These are phyloP conservation scores for Diplotaxis tenuifolia DNA, from an alignment of 345 rosid genomes.

Conservation along the genomic window DNA sequence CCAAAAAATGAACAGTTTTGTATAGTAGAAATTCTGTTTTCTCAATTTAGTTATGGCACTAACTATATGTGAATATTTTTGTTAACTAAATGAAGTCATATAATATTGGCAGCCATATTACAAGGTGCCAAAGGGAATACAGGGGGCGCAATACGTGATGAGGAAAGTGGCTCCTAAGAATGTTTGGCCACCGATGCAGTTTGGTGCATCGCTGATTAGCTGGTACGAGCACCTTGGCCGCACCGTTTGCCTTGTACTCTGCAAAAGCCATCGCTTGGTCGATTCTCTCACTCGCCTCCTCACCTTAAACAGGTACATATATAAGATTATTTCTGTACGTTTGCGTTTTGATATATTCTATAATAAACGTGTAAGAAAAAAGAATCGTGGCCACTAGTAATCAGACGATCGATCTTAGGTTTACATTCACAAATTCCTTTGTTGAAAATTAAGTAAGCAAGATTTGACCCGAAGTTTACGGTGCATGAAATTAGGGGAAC, in stretches of 20 bases:
- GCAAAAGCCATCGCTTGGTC: conserved; percentile 78
- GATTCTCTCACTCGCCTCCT: conserved; percentile 69
- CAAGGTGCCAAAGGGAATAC: conserved; percentile 72
- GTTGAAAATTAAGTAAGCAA: background rate
- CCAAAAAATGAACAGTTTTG: background rate
- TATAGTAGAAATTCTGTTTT: background rate
- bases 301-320: conserved; percentile 68
- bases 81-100: background rate
- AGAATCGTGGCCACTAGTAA: background rate
- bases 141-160: conserved; percentile 73
- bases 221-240: conserved; percentile 93
- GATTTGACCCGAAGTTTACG: background rate
- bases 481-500: conserved; percentile 17
- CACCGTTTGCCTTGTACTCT: conserved; percentile 67
- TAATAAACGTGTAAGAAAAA: background rate
- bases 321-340: background rate
- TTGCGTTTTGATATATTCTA: conserved; percentile 6
- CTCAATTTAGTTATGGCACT: background rate
- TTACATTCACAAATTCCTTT: background rate
- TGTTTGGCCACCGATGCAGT: conserved; percentile 81
- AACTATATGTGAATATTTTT: background rate
- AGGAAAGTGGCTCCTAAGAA: conserved; percentile 66
- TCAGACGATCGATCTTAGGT: background rate
- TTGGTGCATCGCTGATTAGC: conserved; percentile 80
- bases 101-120: conserved; percentile 62